These are phyloP conservation scores for Corymbia citriodora DNA, from an alignment of 441 rosid genomes.

Conservation along the genomic window DNA sequence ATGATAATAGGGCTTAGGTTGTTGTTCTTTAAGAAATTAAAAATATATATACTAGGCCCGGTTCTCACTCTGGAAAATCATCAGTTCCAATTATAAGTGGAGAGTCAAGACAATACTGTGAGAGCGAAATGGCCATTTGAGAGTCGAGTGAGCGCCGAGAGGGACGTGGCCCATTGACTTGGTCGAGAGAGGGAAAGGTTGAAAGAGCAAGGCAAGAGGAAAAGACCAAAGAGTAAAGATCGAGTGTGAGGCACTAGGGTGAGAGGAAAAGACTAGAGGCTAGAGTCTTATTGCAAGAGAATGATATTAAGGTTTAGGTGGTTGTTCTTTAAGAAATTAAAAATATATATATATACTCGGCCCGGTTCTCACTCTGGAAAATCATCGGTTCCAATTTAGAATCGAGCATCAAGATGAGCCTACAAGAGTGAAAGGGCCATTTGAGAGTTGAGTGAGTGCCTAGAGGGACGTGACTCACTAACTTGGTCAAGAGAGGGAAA, in stretches of 20 bases:
- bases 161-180: not conserved
- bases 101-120: too few relatives aligned
- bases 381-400: too few relatives aligned
- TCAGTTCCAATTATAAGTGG: too few relatives aligned
- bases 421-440: not conserved
- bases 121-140: not conserved
- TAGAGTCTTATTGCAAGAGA: fast-evolving
- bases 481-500: not conserved
- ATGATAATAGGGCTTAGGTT: not conserved
- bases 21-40: too few relatives aligned
- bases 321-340: too few relatives aligned
- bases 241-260: fast-evolving
- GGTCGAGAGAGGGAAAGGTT: fast-evolving
- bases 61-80: too few relatives aligned
- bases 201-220: not conserved
- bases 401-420: not conserved
- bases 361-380: too few relatives aligned
- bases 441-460: not conserved
- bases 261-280: not conserved
- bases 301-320: not conserved
- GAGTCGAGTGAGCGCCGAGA: not conserved
- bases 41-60: too few relatives aligned
- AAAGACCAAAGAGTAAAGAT: not conserved
- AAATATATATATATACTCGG: too few relatives aligned
- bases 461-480: fast-evolving